These are phyloP conservation scores for Hanseniaspora occidentalis DNA, from an alignment of 805 yeast genomes.

Conservation along the genomic window DNA sequence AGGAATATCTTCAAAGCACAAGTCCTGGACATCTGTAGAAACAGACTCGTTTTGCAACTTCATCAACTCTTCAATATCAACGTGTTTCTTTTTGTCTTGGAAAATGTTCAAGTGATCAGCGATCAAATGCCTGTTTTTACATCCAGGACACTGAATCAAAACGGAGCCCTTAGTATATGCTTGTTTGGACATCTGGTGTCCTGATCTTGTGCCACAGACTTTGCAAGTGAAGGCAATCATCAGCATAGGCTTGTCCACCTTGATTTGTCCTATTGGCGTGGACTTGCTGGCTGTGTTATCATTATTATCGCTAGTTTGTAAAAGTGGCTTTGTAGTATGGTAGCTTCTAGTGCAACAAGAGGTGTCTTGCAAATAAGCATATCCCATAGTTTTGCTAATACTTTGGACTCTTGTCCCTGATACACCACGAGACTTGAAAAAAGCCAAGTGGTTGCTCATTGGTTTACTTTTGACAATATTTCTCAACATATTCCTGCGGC, in stretches of 20 bases:
- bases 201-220: conserved; percentile 68
- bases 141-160: conserved; percentile 82
- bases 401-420: too few relatives aligned
- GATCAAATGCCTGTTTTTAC: conserved; percentile 76
- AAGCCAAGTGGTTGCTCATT: too few relatives aligned
- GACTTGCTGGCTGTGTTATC: too few relatives aligned
- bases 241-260: conserved; percentile 63
- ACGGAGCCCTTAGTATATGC: conserved; percentile 83
- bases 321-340: too few relatives aligned
- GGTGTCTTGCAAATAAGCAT: too few relatives aligned
- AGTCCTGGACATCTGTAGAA: conserved; percentile 49
- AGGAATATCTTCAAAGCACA: conserved; percentile 35
- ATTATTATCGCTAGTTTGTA: too few relatives aligned
- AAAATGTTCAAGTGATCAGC: conserved; percentile 83
- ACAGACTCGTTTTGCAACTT: conserved; percentile 66
- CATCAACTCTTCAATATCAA: conserved; percentile 72
- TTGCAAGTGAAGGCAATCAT: conserved; percentile 92
- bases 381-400: too few relatives aligned
- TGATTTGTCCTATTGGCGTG: conserved; percentile 20
- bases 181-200: conserved; percentile 86
- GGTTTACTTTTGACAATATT: too few relatives aligned
- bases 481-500: too few relatives aligned
- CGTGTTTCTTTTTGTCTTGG: conserved; percentile 43
- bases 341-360: too few relatives aligned
- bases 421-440: too few relatives aligned